A percentile compares a stretch with the other conserved stretches of the same genome.
Conservation (phyloP, 225 moss, liverwort and hornwort genomes). For the Asterella californica region DNA sequence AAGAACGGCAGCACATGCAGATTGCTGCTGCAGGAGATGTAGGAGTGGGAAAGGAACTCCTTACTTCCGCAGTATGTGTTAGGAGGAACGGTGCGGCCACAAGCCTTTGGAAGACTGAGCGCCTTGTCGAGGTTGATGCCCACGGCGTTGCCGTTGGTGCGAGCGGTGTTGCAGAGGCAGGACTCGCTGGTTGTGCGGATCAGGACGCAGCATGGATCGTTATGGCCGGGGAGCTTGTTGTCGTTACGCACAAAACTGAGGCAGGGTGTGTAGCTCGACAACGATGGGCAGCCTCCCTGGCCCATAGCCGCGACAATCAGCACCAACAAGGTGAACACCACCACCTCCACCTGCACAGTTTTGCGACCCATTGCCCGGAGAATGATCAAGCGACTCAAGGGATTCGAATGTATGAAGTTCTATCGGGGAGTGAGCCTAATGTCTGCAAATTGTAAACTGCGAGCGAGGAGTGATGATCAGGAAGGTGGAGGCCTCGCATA, state of each 20-base stretch:
- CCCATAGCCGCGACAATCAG: not conserved
- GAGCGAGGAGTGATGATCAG: no score
- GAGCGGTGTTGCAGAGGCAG: constrained; percentile 1
- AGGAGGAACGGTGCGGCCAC: not conserved
- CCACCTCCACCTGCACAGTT: not conserved
- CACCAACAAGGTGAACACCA: not conserved
- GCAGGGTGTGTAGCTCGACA: not conserved
- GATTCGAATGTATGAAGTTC: no score
- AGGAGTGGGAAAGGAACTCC: not conserved
- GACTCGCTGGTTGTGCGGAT: not conserved
- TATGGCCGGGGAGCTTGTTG: not conserved
- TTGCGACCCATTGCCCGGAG: not conserved
- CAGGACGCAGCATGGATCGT: not conserved
- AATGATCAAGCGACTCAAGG: no score
- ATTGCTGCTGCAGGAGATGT: no score
- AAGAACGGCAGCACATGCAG: no score
- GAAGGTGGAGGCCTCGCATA: no score
- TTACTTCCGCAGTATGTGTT: constrained; percentile 11
- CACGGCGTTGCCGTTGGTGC: not conserved
- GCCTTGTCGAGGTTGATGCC: constrained; percentile 5
- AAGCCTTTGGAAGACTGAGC: constrained; percentile 1
- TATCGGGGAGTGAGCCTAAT: no score
- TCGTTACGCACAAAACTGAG: not conserved
- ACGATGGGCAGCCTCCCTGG: not conserved
- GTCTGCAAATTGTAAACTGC: no score